phyloP scores from a whole-genome alignment of 2,329 filamentous ascomycete species.

The Botryotinia convoluta region DNA sequence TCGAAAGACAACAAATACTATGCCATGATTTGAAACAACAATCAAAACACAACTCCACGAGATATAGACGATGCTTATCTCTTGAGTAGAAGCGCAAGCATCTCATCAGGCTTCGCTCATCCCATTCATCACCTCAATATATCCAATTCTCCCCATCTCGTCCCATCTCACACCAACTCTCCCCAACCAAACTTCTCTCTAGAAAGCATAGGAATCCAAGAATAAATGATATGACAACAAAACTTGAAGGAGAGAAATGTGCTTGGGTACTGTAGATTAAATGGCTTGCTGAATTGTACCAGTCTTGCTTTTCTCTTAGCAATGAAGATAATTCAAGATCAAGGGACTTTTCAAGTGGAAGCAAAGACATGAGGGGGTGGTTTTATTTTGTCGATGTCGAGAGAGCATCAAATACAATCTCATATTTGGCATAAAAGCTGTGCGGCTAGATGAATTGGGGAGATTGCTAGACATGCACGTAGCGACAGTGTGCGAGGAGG shows the following conservation, averaged over 20 bases:
- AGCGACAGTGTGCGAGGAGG: background rate
- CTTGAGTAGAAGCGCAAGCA: background rate
- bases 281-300: background rate
- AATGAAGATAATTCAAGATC: background rate
- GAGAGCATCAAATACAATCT: accelerated
- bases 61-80: background rate
- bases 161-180: background rate
- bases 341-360: background rate
- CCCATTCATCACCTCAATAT: background rate
- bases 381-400: background rate
- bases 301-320: background rate
- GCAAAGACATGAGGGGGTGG: background rate
- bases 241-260: background rate
- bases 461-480: background rate
- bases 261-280: background rate
- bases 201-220: background rate
- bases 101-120: background rate
- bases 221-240: background rate
- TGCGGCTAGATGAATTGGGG: background rate
- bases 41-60: background rate
- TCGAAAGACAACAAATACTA: background rate
- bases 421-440: background rate
- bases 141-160: background rate
- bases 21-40: background rate
- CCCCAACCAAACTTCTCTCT: background rate